Evolutionary conservation across 2,329 filamentous ascomycete genomes (phyloP).

Genomic region (Aspergillus floridensis): DNA sequence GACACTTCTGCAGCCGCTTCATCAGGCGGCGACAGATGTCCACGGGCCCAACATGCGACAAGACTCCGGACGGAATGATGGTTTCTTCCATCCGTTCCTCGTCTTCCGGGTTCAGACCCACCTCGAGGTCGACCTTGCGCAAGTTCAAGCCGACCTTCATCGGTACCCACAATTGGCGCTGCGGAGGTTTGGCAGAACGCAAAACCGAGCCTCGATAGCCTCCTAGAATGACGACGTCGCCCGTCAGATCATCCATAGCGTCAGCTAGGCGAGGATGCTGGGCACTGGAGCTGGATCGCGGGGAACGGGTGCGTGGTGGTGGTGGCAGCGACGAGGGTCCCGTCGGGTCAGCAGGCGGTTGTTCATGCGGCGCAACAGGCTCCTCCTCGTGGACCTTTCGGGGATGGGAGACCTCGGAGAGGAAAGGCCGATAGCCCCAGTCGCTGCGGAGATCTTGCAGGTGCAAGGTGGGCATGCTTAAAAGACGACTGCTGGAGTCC

Average conservation of each 20-base stretch:
- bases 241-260: slow-evolving; percentile 67
- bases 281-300: slow-evolving; percentile 26
- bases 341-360: not conserved
- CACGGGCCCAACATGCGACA: slow-evolving; percentile 87
- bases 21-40: slow-evolving; percentile 83
- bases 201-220: slow-evolving; percentile 90
- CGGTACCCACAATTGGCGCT: slow-evolving; percentile 90
- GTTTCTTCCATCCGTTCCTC: slow-evolving; percentile 78
- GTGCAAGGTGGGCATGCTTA: slow-evolving; percentile 47
- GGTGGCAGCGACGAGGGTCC: not conserved
- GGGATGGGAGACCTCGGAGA: slow-evolving; percentile 26
- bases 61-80: slow-evolving; percentile 83
- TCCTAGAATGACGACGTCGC: slow-evolving; percentile 84
- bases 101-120: slow-evolving; percentile 76
- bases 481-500: slow-evolving; percentile 71
- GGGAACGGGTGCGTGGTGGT: slow-evolving; percentile 17
- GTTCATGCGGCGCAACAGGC: not conserved
- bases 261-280: slow-evolving; percentile 52
- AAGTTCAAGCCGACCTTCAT: slow-evolving; percentile 91
- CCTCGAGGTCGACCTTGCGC: slow-evolving; percentile 85
- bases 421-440: slow-evolving; percentile 34
- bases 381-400: not conserved
- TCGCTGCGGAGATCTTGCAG: slow-evolving; percentile 39
- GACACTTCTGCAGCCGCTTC: slow-evolving; percentile 69
- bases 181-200: slow-evolving; percentile 74